Percentiles rank a stretch among this genome's conserved stretches.
These are phyloP conservation scores for Cryphonectria radicalis DNA, from an alignment of 2,329 filamentous ascomycete genomes.

Conservation along the genomic window DNA sequence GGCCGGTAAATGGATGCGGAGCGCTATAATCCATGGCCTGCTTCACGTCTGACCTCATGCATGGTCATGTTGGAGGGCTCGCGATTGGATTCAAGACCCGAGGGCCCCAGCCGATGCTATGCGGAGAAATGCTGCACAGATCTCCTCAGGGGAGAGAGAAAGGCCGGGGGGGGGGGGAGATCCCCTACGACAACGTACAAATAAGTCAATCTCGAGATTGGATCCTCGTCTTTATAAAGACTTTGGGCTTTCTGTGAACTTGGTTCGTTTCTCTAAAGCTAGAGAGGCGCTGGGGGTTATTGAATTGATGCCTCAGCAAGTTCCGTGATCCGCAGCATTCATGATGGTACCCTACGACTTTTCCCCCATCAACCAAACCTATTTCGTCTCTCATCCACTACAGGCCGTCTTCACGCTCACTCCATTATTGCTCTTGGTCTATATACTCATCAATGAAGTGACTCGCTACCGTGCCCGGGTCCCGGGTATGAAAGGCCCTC, in stretches of 20 bases:
- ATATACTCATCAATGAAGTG: constrained; percentile 55
- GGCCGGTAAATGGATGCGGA: background rate
- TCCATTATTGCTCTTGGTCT: constrained; percentile 42
- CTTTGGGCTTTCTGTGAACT: background rate
- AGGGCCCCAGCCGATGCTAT: constrained; percentile 3
- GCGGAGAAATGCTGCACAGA: background rate
- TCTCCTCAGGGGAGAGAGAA: background rate
- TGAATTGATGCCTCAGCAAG: background rate
- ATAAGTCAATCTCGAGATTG: background rate
- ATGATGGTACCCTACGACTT: constrained; percentile 12
- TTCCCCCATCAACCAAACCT: background rate
- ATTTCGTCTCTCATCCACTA: constrained; percentile 2
- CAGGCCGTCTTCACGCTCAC: constrained; percentile 7
- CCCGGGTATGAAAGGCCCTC: constrained; percentile 51
- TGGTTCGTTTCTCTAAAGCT: background rate
- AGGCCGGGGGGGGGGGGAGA: background rate
- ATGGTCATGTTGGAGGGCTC: background rate
- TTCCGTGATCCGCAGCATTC: background rate
- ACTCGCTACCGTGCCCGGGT: constrained; percentile 50
- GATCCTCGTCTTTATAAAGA: background rate
- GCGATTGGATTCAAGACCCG: background rate
- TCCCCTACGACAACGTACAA: background rate
- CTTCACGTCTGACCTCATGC: background rate
- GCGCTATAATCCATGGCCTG: background rate
- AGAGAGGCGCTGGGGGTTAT: background rate